Conservation (phyloP, 2,329 filamentous ascomycete species). For the Botrytis elliptica region DNA sequence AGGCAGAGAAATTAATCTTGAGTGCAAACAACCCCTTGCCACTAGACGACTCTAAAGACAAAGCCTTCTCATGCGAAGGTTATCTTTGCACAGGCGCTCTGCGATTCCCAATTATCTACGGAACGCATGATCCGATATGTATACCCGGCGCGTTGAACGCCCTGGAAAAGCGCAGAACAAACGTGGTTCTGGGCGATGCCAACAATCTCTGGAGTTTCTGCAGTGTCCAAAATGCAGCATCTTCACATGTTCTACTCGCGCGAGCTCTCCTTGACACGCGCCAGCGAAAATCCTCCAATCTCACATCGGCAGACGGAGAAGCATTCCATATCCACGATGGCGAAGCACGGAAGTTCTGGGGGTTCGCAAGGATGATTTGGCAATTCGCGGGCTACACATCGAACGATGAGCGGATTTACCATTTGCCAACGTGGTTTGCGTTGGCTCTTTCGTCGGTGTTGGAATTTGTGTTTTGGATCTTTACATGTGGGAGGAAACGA, state of each 20-base stretch:
- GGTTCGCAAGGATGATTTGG: slow-evolving; percentile 14
- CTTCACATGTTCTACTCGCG: not conserved
- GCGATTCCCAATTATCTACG: slow-evolving; percentile 14
- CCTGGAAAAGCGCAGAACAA: slow-evolving; percentile 7
- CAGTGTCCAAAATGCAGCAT: slow-evolving; percentile 7
- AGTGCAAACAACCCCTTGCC: not conserved
- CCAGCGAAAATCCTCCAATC: not conserved
- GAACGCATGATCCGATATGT: slow-evolving; percentile 10
- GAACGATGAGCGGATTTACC: not conserved
- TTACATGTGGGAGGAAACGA: slow-evolving; percentile 3
- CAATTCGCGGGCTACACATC: not conserved
- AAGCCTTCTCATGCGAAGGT: not conserved
- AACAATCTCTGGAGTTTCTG: slow-evolving; percentile 17
- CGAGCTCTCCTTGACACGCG: not conserved
- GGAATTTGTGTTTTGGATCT: slow-evolving; percentile 5
- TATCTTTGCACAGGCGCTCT: not conserved
- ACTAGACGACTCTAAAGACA: not conserved
- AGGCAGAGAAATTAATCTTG: slow-evolving; percentile 9
- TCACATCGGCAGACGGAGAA: not conserved
- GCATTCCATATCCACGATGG: slow-evolving; percentile 13
- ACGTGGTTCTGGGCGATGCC: not conserved
- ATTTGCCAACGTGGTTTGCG: slow-evolving; percentile 2
- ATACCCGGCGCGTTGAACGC: slow-evolving; percentile 7
- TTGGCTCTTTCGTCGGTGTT: slow-evolving; percentile 1
- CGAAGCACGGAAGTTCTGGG: slow-evolving; percentile 7